Base-by-base conservation (phyloP, 192 early-diverging fungal species). In the Allomyces javanicus region DNA sequence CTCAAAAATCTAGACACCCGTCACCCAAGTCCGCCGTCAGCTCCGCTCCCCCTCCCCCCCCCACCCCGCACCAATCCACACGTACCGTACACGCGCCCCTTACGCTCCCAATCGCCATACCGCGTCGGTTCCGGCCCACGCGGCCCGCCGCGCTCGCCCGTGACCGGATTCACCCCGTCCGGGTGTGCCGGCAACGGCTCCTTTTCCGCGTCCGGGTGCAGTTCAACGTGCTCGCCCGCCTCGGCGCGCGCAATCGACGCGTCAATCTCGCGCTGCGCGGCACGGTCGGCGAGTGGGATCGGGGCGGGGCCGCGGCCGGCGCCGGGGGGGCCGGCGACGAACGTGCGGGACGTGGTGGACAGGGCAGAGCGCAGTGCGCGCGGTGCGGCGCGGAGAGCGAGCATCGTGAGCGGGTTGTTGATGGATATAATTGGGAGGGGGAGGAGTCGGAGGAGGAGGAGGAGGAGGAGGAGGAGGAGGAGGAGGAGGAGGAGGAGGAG, bases 91-190 rank as follows among this genome's bases (percentile, higher is more conserved):
- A 87, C 85, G 9, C 88, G 75, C 1, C 86, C 88, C 50, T 85
- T 87, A 64, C 85, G 76, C 70, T 90, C 88, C 88, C 88, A 90
- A 70, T 90, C 88, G 25, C 86, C 85, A 68, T 84, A 90, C 11
- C 88, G 80, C 9, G 88, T 90, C 4, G 88, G 88, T 66, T 90
- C 88, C 22, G 83, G 79, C 17, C 88, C 88, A 64, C 79, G 83
- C 17, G 88, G 88, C 0, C 88, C 88, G 24, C 83, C 82, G 55
- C 83, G 68, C 73, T 90, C 88, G 24, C 83, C 83, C 12, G 88
- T 88, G 2, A 55, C 63, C 14, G 88, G 86, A 62, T 90, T 90
- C 58, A 74, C 74, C 66, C 84, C 80, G 62, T 83, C 77, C 66
- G 82, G 81, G 68, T 85, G 88, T 33, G 74, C 71, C 66, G 72